A percentile compares a stretch with the other conserved stretches of the same genome.
Evolutionary conservation across 139 green algal species (phyloP).

Genomic region (Chlamydomonas incerta): DNA sequence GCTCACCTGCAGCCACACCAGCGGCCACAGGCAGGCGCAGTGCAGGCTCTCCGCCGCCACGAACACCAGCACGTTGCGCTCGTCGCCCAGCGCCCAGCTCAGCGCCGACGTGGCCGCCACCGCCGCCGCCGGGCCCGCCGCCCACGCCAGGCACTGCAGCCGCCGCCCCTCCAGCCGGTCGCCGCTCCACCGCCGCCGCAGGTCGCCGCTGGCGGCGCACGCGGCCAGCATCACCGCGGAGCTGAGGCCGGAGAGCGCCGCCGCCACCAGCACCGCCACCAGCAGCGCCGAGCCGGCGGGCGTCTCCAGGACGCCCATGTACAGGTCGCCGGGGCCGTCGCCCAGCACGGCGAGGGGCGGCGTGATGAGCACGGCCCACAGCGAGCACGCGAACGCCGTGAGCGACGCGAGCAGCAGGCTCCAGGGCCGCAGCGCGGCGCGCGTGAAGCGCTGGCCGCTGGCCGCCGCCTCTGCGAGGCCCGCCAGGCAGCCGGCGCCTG

Average conservation of each 20-base stretch:
- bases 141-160: slow-evolving; percentile 23
- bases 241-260: too few relatives aligned
- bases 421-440: not conserved
- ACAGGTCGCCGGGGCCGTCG: not conserved
- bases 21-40: not conserved
- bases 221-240: not conserved
- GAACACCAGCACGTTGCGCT: not conserved
- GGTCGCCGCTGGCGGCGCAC: slow-evolving; percentile 20
- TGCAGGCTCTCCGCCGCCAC: slow-evolving; percentile 8
- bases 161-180: not conserved
- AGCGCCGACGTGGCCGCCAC: not conserved
- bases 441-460: not conserved
- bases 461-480: too few relatives aligned
- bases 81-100: slow-evolving; percentile 18
- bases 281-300: not conserved
- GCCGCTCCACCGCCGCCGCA: not conserved
- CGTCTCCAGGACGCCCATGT: not conserved
- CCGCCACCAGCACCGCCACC: not conserved
- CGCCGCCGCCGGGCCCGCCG: not conserved
- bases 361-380: slow-evolving; percentile 4
- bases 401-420: not conserved
- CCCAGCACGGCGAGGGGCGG: slow-evolving; percentile 7
- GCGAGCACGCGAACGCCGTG: not conserved
- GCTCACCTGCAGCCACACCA: slow-evolving; percentile 10
- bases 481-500: too few relatives aligned